Evolutionary conservation across 768 basidiomycete genomes (phyloP).

Genomic region (Nidula microcarpa): DNA sequence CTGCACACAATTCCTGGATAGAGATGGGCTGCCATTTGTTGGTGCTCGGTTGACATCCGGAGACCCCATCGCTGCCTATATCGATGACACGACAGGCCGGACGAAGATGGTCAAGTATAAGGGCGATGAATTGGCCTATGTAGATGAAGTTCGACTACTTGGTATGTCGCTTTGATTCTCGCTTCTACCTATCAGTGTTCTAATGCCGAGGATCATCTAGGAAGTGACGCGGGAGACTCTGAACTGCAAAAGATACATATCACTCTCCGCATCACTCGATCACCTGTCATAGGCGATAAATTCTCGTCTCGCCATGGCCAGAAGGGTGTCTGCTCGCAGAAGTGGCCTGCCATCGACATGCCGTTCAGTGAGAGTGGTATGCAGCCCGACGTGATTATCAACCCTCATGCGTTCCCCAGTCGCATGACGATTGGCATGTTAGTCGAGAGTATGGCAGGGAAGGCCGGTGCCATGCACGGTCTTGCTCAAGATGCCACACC

Average conservation of each 20-base stretch:
- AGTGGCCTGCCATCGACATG: conserved; percentile 98
- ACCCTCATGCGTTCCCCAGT: conserved; percentile 98
- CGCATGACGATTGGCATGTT: conserved; percentile 99
- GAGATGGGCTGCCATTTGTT: conserved; percentile 81
- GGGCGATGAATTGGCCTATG: conserved; percentile 86
- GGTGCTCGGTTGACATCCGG: conserved; percentile 70
- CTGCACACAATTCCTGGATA: conserved; percentile 56
- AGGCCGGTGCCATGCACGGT: conserved; percentile 97
- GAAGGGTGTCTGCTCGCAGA: conserved; percentile 99
- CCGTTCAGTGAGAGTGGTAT: conserved; percentile 98
- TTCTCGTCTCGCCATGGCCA: conserved; percentile 99
- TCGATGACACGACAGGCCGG: conserved; percentile 78
- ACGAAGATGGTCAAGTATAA: conserved; percentile 94
- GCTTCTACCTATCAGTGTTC: not conserved
- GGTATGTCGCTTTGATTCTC: conserved; percentile 42
- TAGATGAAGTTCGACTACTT: conserved; percentile 89
- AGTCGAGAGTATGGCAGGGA: conserved; percentile 99
- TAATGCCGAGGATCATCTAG: conserved; percentile 32
- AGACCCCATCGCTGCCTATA: conserved; percentile 81
- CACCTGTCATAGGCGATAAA: conserved; percentile 98
- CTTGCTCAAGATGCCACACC: conserved; percentile 98
- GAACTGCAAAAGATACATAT: conserved; percentile 92
- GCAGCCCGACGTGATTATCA: conserved; percentile 99
- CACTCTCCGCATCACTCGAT: conserved; percentile 88
- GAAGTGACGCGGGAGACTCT: conserved; percentile 81